Conservation (phyloP, 306 rosid genomes). For the Aeschynomene evenia region DNA sequence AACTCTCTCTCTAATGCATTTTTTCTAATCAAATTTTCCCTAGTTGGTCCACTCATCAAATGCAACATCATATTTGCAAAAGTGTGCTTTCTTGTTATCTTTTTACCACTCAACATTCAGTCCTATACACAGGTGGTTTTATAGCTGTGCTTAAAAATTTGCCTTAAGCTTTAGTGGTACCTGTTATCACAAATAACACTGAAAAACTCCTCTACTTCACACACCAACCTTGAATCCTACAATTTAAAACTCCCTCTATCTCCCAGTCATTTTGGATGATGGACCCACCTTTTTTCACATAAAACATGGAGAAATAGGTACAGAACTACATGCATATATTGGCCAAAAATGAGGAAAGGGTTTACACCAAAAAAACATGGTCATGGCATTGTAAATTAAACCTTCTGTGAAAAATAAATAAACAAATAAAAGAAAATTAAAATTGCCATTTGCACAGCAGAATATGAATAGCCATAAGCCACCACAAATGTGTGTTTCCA, state of each 20-base stretch:
- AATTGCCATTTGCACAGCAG: constrained; percentile 12
- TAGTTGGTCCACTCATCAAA: too few species aligned
- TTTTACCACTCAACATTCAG: neutral
- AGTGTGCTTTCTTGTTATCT: neutral
- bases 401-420: neutral
- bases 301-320: neutral
- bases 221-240: neutral
- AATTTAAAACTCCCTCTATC: neutral
- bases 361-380: constrained; percentile 19
- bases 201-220: neutral
- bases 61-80: too few species aligned
- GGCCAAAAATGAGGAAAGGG: constrained; percentile 5
- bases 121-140: neutral
- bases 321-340: constrained; percentile 19
- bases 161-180: neutral
- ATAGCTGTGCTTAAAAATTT: neutral
- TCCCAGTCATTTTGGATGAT: neutral
- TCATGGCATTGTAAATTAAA: constrained; percentile 16
- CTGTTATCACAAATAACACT: neutral
- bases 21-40: too few species aligned
- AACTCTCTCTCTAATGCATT: too few species aligned
- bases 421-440: neutral
- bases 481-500: neutral
- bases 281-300: neutral
- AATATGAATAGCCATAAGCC: neutral